A percentile compares a stretch with the other conserved stretches of the same genome.
phyloP scores from a whole-genome alignment of 148 eudicot species.

The Diospyros kaki region DNA sequence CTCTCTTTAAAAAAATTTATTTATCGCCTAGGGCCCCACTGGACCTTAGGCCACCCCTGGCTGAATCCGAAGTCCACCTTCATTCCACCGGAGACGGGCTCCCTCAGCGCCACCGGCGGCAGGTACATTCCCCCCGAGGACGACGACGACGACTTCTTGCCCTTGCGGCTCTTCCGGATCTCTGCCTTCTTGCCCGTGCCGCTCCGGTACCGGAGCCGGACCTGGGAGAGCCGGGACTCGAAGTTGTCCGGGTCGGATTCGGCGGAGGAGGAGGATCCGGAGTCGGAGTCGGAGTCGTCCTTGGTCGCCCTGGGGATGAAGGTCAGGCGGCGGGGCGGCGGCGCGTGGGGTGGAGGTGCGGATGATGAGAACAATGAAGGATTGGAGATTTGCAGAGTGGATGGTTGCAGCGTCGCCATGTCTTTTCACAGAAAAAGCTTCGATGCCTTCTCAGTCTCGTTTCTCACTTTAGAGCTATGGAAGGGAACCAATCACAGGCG shows the following conservation, averaged over 20 bases:
- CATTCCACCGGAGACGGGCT: conserved; percentile 61
- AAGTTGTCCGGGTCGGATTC: conserved; percentile 40
- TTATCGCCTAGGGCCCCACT: too few species aligned
- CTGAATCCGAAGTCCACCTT: conserved; percentile 91
- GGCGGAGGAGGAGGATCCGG: conserved; percentile 18
- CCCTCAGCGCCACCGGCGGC: conserved; percentile 74
- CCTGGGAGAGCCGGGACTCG: conserved; percentile 55
- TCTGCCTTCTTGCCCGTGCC: conserved; percentile 89
- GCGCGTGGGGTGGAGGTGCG: conserved; percentile 11
- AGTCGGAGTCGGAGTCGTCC: conserved; percentile 16
- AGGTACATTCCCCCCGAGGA: conserved; percentile 44
- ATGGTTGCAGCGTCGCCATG: conserved; percentile 22
- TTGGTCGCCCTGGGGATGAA: conserved; percentile 23
- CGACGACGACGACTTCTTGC: conserved; percentile 20
- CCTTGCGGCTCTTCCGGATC: conserved; percentile 44
- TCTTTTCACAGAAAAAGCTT: background rate
- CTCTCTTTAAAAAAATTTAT: too few species aligned
- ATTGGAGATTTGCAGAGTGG: conserved; percentile 18
- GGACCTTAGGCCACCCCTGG: too few species aligned
- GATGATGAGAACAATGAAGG: conserved; percentile 13
- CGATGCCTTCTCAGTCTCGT: too few species aligned
- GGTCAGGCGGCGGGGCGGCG: background rate
- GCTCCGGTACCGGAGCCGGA: conserved; percentile 57
- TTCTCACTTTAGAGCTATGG: too few species aligned
- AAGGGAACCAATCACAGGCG: too few species aligned